A percentile compares a stretch with the other conserved stretches of the same genome.
These are phyloP conservation scores for Sporobolomyces roseus DNA, from an alignment of 768 basidiomycete genomes.

Conservation along the genomic window DNA sequence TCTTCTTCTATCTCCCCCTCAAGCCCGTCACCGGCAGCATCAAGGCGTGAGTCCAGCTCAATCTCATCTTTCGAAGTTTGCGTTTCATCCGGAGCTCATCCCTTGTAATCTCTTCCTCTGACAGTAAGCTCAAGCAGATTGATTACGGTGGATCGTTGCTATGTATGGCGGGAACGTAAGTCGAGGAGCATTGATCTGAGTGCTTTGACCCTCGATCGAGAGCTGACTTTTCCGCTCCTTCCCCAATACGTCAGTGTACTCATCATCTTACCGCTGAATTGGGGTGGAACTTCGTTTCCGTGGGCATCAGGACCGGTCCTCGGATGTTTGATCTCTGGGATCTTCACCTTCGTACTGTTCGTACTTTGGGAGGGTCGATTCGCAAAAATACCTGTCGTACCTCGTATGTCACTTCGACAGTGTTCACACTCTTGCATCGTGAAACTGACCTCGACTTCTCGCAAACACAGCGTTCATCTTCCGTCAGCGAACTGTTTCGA, in stretches of 20 bases:
- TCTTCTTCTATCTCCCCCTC: slow-evolving; percentile 64
- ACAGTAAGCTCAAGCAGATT: slow-evolving; percentile 59
- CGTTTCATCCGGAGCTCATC: too few relatives aligned
- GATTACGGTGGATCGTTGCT: slow-evolving; percentile 48
- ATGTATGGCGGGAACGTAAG: slow-evolving; percentile 54
- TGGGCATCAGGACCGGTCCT: slow-evolving; percentile 68
- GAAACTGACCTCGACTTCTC: too few relatives aligned
- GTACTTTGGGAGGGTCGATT: slow-evolving; percentile 70
- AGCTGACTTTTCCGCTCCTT: too few relatives aligned
- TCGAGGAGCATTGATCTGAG: too few relatives aligned
- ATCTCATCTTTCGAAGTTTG: neutral
- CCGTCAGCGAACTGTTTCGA: slow-evolving; percentile 43
- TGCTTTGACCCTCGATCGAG: too few relatives aligned
- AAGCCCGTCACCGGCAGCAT: slow-evolving; percentile 64
- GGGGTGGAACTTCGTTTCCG: slow-evolving; percentile 69
- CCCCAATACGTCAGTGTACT: too few relatives aligned
- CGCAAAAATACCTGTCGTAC: slow-evolving; percentile 67
- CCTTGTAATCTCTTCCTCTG: neutral
- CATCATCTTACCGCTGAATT: slow-evolving; percentile 67
- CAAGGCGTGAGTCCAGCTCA: slow-evolving; percentile 44
- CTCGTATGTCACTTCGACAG: too few relatives aligned
- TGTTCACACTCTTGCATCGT: too few relatives aligned
- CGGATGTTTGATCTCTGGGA: slow-evolving; percentile 59
- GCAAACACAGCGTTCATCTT: slow-evolving; percentile 53
- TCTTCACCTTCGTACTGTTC: slow-evolving; percentile 59